A percentile compares a stretch with the other conserved stretches of the same genome.
phyloP scores from a whole-genome alignment of 371 early-diverging fungal species.

The Mortierella sp. region DNA sequence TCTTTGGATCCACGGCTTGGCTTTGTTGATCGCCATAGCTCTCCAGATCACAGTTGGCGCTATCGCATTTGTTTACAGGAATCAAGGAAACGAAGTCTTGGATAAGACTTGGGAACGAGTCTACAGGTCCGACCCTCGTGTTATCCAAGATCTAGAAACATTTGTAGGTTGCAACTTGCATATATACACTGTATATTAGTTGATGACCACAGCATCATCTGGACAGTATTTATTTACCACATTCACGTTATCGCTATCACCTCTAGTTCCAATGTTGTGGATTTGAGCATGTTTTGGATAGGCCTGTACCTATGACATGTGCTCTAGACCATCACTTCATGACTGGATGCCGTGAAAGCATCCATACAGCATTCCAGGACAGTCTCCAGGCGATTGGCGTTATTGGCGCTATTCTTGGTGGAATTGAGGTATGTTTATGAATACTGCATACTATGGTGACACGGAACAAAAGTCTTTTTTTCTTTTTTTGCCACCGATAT shows the following conservation, averaged over 20 bases:
- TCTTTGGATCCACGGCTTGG: constrained; percentile 46
- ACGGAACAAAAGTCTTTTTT: background rate
- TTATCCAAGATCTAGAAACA: constrained; percentile 44
- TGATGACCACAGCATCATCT: background rate
- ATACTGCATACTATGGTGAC: background rate
- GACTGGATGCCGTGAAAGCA: constrained; percentile 51
- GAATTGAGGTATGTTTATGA: constrained; percentile 42
- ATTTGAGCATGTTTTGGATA: constrained; percentile 52
- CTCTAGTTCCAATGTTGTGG: constrained; percentile 57
- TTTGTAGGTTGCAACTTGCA: constrained; percentile 56
- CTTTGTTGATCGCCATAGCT: constrained; percentile 44
- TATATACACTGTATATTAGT: too few species aligned
- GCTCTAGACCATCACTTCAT: constrained; percentile 41
- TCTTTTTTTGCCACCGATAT: background rate
- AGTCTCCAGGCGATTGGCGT: constrained; percentile 57
- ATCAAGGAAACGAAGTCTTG: constrained; percentile 47
- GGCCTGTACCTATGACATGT: constrained; percentile 52
- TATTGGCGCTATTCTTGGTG: constrained; percentile 55
- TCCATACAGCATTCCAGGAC: constrained; percentile 54
- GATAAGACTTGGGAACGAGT: constrained; percentile 49
- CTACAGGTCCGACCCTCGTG: constrained; percentile 47
- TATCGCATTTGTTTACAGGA: constrained; percentile 50
- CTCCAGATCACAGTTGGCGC: constrained; percentile 54
- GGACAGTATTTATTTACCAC: too few species aligned
- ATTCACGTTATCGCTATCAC: background rate